These are phyloP conservation scores for Eucalyptus curtisii DNA, from an alignment of 345 rosid genomes.

Conservation along the genomic window DNA sequence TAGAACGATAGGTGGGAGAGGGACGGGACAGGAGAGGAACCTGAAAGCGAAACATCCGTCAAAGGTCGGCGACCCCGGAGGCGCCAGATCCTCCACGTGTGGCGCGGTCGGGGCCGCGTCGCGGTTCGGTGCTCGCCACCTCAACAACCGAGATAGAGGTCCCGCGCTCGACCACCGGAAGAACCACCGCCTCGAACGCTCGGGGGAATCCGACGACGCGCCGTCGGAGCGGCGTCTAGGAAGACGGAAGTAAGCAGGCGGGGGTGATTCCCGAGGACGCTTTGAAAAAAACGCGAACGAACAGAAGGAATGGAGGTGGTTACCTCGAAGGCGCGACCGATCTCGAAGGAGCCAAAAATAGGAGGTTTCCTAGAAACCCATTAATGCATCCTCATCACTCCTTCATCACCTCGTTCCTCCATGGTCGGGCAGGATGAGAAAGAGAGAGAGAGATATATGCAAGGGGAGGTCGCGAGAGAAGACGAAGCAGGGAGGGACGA, in stretches of 20 bases:
- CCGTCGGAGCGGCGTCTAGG: background rate
- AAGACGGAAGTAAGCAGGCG: background rate
- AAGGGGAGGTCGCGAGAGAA: background rate
- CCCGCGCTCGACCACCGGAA: background rate
- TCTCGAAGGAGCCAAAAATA: background rate
- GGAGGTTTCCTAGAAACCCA: background rate
- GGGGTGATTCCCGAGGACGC: no score
- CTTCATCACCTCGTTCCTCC: background rate
- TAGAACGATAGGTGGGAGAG: background rate
- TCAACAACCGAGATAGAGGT: background rate
- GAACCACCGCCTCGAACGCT: background rate
- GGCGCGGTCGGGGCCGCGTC: background rate
- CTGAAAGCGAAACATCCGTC: background rate
- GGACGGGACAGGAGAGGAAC: background rate
- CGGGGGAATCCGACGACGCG: background rate
- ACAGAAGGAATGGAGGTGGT: background rate
- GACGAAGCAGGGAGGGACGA: background rate
- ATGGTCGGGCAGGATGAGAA: background rate
- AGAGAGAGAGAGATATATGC: background rate
- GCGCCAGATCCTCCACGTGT: background rate
- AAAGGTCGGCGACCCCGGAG: background rate
- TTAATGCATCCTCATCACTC: background rate
- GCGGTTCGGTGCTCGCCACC: background rate
- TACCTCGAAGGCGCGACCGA: background rate
- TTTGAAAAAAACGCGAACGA: no score